Conservation (phyloP, 2,329 filamentous ascomycete species). For the Fusarium sp. region DNA sequence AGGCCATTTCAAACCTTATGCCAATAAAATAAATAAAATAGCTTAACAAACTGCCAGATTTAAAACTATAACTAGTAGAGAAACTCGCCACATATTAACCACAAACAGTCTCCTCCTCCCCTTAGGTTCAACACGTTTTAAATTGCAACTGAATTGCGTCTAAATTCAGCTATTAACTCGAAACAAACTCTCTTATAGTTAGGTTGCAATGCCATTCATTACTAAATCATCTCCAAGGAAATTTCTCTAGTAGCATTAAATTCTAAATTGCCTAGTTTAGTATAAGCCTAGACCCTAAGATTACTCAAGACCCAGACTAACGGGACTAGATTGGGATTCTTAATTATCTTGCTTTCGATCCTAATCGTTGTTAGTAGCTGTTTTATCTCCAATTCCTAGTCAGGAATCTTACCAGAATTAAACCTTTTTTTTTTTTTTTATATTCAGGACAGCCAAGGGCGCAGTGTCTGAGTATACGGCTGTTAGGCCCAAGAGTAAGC, state of each 20-base stretch:
- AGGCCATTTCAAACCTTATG: not conserved
- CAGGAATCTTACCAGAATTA: not conserved
- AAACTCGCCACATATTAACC: no score
- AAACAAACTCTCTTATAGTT: constrained; percentile 1
- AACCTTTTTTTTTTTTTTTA: no score
- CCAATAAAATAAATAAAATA: not conserved
- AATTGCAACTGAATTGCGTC: not conserved
- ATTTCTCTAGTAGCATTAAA: constrained; percentile 5
- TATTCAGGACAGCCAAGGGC: no score
- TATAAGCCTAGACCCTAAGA: constrained; percentile 8
- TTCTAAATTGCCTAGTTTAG: constrained; percentile 2
- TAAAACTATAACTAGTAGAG: no score
- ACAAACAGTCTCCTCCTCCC: not conserved
- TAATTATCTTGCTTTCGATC: constrained; percentile 29
- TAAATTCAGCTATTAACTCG: not conserved
- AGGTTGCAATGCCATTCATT: not conserved
- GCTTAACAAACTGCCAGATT: not conserved
- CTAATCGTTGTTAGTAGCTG: constrained; percentile 24
- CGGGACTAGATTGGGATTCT: constrained; percentile 19
- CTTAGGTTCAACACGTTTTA: not conserved
- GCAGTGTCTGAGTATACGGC: no score
- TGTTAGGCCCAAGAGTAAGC: no score
- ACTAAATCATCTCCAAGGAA: constrained; percentile 2
- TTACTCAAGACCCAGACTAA: constrained; percentile 18
- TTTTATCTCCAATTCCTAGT: not conserved